Evolutionary conservation across 2,329 filamentous ascomycete genomes (phyloP), one percentile per base, ranked within the genome.

Genomic region (Helotiales sp.): DNA sequence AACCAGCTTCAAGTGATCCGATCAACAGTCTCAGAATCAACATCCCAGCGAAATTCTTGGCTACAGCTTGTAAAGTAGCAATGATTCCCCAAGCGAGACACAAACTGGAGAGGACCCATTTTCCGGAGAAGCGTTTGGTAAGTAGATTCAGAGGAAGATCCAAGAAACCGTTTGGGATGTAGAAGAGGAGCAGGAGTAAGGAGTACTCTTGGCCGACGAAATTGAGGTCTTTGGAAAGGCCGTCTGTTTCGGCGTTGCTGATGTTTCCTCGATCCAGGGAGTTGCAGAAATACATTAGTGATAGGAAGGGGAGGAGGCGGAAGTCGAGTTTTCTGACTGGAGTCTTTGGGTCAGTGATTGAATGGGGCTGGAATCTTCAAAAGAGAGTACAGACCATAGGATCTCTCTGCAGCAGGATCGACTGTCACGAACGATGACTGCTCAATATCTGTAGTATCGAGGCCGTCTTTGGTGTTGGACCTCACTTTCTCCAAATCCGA

Each of bases 81-180:
- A 79, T 74, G 1, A 75, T 53, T 15, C 79, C 79, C 79, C 80
- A 84, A 2, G 71, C 66, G 33, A 78, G 72, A 71, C 80, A 81
- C 48, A 77, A 66, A 47, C 9, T 27, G 12, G 75, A 75, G 0
- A 78, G 68, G 71, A 75, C 76, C 1, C 72, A 68, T 54, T 52
- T 76, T 52, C 59, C 81, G 63, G 72, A 80, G 57, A 75, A 81
- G 2, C 72, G 71, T 62, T 79, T 79, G 7, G 76, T 78, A 49
- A 80, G 66, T 52, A 80, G 70, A 57, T 78, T 81, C 46, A 80
- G 72, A 10, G 78, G 78, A 12, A 82, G 66, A 62, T 81, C 77
- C 52, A 73, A 78, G 1, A 81, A 63, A 0, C 77, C 78, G 50
- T 70, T 71, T 0, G 72, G 70, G 12, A 73, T 62, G 55, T 71